phyloP scores from a whole-genome alignment of 768 basidiomycete genomes.

The Agaricus subrufescens region DNA sequence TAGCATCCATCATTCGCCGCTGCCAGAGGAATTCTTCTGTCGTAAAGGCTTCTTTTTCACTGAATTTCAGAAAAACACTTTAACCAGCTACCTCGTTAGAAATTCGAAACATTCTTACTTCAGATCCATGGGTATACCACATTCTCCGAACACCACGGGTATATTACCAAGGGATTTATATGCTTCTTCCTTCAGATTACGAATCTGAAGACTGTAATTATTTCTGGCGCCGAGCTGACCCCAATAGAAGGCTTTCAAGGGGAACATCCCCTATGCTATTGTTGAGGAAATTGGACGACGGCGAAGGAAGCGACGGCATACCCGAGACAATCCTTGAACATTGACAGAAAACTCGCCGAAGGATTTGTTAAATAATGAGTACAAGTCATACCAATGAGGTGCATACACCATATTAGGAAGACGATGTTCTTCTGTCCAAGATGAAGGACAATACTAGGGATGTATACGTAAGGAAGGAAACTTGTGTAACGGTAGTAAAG shows the following conservation, averaged over 20 bases:
- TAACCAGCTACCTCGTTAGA: background rate
- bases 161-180: slow-evolving; percentile 70
- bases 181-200: slow-evolving; percentile 68
- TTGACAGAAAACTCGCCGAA: slow-evolving; percentile 87
- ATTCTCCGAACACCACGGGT: slow-evolving; percentile 88
- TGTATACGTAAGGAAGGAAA: background rate
- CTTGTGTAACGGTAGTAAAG: slow-evolving; percentile 9
- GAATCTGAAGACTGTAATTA: slow-evolving; percentile 81
- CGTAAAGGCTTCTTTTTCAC: slow-evolving; percentile 65
- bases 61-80: slow-evolving; percentile 19
- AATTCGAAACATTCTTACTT: slow-evolving; percentile 50
- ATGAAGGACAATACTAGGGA: slow-evolving; percentile 68
- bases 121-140: slow-evolving; percentile 95
- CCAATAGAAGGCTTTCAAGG: slow-evolving; percentile 79
- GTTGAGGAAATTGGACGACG: too few species aligned
- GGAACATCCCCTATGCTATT: slow-evolving; percentile 73
- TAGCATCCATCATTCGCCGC: slow-evolving; percentile 88
- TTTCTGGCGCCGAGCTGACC: slow-evolving; percentile 76
- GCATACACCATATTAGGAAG: slow-evolving; percentile 28
- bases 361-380: slow-evolving; percentile 78
- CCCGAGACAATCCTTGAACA: slow-evolving; percentile 87
- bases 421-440: slow-evolving; percentile 63
- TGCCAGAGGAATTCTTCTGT: slow-evolving; percentile 81
- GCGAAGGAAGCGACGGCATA: slow-evolving; percentile 26
- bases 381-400: slow-evolving; percentile 76